Conservation (phyloP, 164 flowering plant species). For the Magnolia kwangsiensis region DNA sequence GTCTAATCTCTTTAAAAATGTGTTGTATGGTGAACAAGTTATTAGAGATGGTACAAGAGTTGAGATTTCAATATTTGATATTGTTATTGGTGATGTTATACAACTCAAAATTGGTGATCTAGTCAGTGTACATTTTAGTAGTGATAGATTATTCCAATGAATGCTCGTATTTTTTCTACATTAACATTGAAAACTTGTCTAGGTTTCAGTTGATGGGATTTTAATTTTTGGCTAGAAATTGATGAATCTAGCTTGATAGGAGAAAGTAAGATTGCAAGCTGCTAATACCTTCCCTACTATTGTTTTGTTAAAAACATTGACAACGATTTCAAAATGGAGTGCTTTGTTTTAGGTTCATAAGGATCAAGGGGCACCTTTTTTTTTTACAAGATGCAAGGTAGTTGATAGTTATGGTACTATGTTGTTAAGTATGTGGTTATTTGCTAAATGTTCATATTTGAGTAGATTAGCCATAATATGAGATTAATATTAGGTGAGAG, state of each 20-base stretch:
- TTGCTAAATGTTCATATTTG: slow-evolving; percentile 10
- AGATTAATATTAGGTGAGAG: too few species aligned
- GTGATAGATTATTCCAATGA: not conserved
- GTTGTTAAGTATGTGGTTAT: slow-evolving; percentile 13
- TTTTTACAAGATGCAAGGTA: slow-evolving; percentile 40
- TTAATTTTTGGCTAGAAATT: slow-evolving; percentile 28
- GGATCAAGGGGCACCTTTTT: slow-evolving; percentile 26
- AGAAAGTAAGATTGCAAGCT: slow-evolving; percentile 24
- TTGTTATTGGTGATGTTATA: slow-evolving; percentile 94
- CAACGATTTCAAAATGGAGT: not conserved
- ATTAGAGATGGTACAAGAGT: slow-evolving; percentile 75
- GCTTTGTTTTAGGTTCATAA: not conserved
- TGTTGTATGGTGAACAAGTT: slow-evolving; percentile 36
- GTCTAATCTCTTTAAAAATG: not conserved
- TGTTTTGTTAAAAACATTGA: not conserved
- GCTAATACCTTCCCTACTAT: not conserved
- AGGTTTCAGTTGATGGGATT: slow-evolving; percentile 43
- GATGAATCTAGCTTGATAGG: slow-evolving; percentile 44
- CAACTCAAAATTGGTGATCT: slow-evolving; percentile 93
- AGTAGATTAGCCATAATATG: too few species aligned
- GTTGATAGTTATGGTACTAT: slow-evolving; percentile 40
- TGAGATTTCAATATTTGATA: slow-evolving; percentile 74
- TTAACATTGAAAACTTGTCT: not conserved
- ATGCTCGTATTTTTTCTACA: not conserved
- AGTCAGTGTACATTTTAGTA: slow-evolving; percentile 27